These are phyloP conservation scores for Endotrypanum monterogeii DNA, from an alignment of 208 protist species.

Conservation along the genomic window DNA sequence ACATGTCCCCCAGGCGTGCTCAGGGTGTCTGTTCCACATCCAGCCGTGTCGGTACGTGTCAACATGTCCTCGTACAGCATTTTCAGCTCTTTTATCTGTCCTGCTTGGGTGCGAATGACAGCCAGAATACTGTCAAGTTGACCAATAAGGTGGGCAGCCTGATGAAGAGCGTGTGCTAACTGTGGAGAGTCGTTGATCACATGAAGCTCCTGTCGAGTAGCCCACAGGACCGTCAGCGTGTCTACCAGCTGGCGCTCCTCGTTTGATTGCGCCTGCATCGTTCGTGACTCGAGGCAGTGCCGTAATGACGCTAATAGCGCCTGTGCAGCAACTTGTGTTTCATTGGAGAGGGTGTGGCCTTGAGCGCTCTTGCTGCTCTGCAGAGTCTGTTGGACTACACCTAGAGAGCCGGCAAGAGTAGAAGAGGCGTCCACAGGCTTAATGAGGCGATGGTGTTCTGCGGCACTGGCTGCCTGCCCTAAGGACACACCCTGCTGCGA, in stretches of 20 bases:
- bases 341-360: constrained; percentile 42
- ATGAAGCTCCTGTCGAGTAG: constrained; percentile 28
- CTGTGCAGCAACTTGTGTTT: constrained; percentile 48
- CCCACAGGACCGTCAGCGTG: constrained; percentile 33
- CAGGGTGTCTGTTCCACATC: neutral
- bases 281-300: constrained; percentile 38
- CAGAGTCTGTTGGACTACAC: constrained; percentile 29
- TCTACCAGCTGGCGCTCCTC: constrained; percentile 33
- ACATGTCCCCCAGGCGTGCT: constrained; percentile 14
- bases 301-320: constrained; percentile 46
- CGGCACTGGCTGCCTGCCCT: neutral
- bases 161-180: constrained; percentile 40
- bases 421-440: constrained; percentile 47
- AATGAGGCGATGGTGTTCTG: constrained; percentile 26
- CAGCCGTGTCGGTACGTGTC: constrained; percentile 15
- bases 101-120: constrained; percentile 46
- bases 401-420: constrained; percentile 33
- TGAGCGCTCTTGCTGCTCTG: neutral
- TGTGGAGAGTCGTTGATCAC: constrained; percentile 50
- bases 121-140: constrained; percentile 50
- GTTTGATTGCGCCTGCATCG: constrained; percentile 35
- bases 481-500: constrained; percentile 23
- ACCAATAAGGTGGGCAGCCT: constrained; percentile 48
- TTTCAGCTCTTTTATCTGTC: constrained; percentile 48
- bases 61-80: constrained; percentile 28